Conservation (phyloP, 1,139 yeast species). For the Yamadazyma trypodendri region DNA sequence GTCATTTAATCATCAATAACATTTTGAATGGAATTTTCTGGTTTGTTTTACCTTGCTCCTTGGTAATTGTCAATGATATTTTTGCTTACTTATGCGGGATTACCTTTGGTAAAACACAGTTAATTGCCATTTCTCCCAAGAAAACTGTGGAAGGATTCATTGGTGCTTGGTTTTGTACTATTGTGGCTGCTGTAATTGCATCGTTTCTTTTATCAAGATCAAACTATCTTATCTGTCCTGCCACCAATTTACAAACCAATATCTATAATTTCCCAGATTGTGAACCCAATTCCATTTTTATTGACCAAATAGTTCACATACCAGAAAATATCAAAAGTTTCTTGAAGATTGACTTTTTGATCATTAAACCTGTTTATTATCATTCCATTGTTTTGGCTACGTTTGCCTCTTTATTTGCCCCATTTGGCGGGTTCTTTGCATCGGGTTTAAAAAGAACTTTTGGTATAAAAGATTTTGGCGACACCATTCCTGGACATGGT, state of each 20-base stretch:
- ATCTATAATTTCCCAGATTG: conserved; percentile 53
- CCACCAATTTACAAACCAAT: conserved; percentile 60
- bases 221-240: conserved; percentile 87
- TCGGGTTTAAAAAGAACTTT: conserved; percentile 97
- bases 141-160: conserved; percentile 96
- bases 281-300: conserved; percentile 82
- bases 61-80: conserved; percentile 92
- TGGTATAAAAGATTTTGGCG: conserved; percentile 57
- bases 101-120: conserved; percentile 90
- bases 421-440: conserved; percentile 98
- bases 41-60: conserved; percentile 88
- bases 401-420: conserved; percentile 96
- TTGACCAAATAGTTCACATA: conserved; percentile 72
- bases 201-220: conserved; percentile 64
- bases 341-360: conserved; percentile 32
- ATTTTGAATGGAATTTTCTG: conserved; percentile 89
- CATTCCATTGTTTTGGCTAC: conserved; percentile 86
- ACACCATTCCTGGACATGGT: conserved; percentile 76
- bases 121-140: conserved; percentile 92
- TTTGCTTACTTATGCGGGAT: conserved; percentile 97
- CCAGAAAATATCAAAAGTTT: conserved; percentile 64
- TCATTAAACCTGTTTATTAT: conserved; percentile 82
- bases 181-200: conserved; percentile 66
- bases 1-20: conserved; percentile 88
- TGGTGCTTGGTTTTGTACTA: conserved; percentile 97